These are phyloP conservation scores for Fusarium mundagurra DNA, from an alignment of 2,329 filamentous ascomycete species.

Conservation along the genomic window DNA sequence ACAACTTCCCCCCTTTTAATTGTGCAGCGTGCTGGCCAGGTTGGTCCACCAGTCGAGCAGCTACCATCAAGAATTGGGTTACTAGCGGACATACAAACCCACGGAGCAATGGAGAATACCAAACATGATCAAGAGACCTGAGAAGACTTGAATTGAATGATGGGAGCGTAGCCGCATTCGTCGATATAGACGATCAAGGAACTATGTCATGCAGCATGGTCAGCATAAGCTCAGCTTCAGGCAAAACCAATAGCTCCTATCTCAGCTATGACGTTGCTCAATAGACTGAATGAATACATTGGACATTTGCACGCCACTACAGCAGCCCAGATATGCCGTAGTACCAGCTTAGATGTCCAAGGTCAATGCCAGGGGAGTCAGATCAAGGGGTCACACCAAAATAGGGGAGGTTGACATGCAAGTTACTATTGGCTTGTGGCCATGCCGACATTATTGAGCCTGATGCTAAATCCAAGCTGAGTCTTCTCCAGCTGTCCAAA, in stretches of 20 bases:
- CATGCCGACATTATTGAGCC: neutral
- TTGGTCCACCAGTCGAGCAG: neutral
- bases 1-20: neutral
- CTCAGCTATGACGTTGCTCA: neutral
- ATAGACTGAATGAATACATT: neutral
- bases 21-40: neutral
- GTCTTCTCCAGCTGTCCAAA: neutral
- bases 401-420: neutral
- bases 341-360: neutral
- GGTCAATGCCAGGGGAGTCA: neutral
- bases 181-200: neutral
- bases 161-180: neutral
- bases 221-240: neutral
- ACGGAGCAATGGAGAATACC: neutral
- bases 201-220: neutral
- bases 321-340: neutral
- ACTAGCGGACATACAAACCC: neutral
- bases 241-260: neutral
- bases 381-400: neutral
- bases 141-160: neutral
- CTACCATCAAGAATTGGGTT: neutral
- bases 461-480: conserved; percentile 5
- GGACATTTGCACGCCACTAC: neutral
- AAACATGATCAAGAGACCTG: neutral
- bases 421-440: neutral